Evolutionary conservation across 805 yeast genomes (phyloP), one percentile per base, ranked within the genome.

Genomic region (Maudiozyma pseudohumilis): DNA sequence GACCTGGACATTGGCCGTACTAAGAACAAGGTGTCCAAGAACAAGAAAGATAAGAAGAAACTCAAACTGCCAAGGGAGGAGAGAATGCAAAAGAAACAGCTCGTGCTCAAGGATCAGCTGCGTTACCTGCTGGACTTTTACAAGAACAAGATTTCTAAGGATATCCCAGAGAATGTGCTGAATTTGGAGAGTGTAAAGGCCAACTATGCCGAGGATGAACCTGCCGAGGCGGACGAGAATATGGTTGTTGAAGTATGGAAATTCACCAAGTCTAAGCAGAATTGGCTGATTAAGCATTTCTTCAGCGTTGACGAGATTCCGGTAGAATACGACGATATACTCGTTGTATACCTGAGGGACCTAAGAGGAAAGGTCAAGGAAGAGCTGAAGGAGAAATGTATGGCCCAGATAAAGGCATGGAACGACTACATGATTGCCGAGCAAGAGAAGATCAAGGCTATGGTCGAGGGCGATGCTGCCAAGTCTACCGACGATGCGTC

Each of bases 211-310:
- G 38, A 44, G 21, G 46, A 41, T 13, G 39, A 39, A n/a, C n/a
- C 22, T n/a, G 29, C 36, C 25, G 27, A 29, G 21, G 41, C 39
- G 9, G 26, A 32, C 5, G 36, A 32, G 4, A 36, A 44, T 17
- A 42, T 25, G 17, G 54, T 54, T 17, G 39, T 50, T n/a, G 55
- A 50, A 13, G 47, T 56, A 16, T 60, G 64, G 64, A 60, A 60
- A 35, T 60, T 59, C 34, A 55, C 61, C 24, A 60, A 60, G 34
- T 61, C 56, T 28, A 60, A 60, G 27, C 64, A 60, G 33, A 57
- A 54, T 29, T 60, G 64, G 64, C 40, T 60, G 21, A 40, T 59
- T 20, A 60, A 59, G 29, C 57, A 60, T 40, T 45, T 56, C 38
- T 49, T 56, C 19, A 46, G 45, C 21, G 28, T 41, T 3, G 53